phyloP scores from a whole-genome alignment of 2,329 filamentous ascomycete species.

The Lizonia empirigonia region DNA sequence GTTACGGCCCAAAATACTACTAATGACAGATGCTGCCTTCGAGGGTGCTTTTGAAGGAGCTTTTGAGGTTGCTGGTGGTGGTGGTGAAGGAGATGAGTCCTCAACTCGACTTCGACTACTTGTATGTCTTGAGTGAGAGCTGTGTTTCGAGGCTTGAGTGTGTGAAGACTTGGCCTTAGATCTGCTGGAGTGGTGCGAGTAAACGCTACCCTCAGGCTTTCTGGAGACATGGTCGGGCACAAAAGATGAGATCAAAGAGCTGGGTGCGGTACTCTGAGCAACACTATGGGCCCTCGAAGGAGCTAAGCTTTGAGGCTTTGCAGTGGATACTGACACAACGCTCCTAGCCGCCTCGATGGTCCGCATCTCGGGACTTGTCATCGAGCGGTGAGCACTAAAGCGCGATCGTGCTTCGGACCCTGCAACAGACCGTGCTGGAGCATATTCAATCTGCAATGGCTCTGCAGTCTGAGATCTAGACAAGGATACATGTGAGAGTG shows the following conservation, averaged over 20 bases:
- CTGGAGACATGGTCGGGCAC: slow-evolving; percentile 39
- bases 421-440: slow-evolving; percentile 39
- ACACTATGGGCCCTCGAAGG: slow-evolving; percentile 27
- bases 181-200: slow-evolving; percentile 42
- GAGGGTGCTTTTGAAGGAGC: slow-evolving; percentile 28
- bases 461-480: slow-evolving; percentile 34
- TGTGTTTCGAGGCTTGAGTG: slow-evolving; percentile 35
- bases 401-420: slow-evolving; percentile 33
- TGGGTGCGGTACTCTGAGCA: slow-evolving; percentile 36
- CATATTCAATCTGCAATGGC: slow-evolving; percentile 43
- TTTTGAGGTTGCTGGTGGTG: slow-evolving; percentile 30
- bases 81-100: slow-evolving; percentile 32
- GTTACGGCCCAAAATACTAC: slow-evolving; percentile 46
- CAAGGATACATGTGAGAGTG: slow-evolving; percentile 38
- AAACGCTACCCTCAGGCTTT: slow-evolving; percentile 40
- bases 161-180: slow-evolving; percentile 43
- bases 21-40: slow-evolving; percentile 42
- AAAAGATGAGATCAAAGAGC: slow-evolving; percentile 47
- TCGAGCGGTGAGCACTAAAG: slow-evolving; percentile 36
- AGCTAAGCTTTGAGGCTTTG: slow-evolving; percentile 20
- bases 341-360: slow-evolving; percentile 31
- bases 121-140: slow-evolving; percentile 31
- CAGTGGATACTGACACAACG: slow-evolving; percentile 21
- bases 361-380: slow-evolving; percentile 40
- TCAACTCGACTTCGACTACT: slow-evolving; percentile 32